Evolutionary conservation across 371 early-diverging fungal species (phyloP).

Genomic region (Chytridium lagenaria): DNA sequence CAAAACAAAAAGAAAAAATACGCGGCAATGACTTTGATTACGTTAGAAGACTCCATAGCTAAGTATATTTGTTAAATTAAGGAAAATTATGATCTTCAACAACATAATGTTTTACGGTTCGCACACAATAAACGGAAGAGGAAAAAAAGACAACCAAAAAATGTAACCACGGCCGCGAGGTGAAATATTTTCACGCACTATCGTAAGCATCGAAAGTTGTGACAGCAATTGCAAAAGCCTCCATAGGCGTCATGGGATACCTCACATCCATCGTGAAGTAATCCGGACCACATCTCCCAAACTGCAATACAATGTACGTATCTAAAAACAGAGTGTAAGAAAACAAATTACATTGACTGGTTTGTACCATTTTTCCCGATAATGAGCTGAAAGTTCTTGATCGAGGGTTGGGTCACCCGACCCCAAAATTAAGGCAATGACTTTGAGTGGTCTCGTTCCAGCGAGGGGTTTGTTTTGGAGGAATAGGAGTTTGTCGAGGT

Average conservation of each 20-base stretch:
- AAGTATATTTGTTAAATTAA: no score
- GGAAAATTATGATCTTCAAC: no score
- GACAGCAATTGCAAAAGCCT: constrained; percentile 71
- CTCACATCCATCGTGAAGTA: constrained; percentile 68
- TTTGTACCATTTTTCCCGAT: constrained; percentile 45
- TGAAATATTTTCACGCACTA: constrained; percentile 38
- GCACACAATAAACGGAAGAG: no score
- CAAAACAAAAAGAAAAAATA: no score
- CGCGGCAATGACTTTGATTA: no score
- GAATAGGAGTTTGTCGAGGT: constrained; percentile 51
- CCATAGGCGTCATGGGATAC: constrained; percentile 67
- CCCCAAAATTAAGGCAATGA: constrained; percentile 77
- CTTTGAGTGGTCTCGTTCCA: constrained; percentile 70
- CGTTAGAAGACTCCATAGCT: no score
- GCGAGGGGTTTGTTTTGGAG: constrained; percentile 64
- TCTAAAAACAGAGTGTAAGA: constrained; percentile 31
- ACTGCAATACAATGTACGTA: constrained; percentile 66
- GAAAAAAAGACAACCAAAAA: no score
- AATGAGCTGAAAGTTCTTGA: constrained; percentile 76
- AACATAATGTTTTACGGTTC: no score
- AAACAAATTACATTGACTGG: constrained; percentile 16
- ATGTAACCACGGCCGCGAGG: neutral
- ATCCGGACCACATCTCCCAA: constrained; percentile 69
- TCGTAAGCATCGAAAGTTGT: constrained; percentile 69
- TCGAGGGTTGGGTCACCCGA: constrained; percentile 68